Percentiles rank a stretch among this genome's conserved stretches.
phyloP scores from a whole-genome alignment of 306 rosid species.

The Clitoria ternatea region DNA sequence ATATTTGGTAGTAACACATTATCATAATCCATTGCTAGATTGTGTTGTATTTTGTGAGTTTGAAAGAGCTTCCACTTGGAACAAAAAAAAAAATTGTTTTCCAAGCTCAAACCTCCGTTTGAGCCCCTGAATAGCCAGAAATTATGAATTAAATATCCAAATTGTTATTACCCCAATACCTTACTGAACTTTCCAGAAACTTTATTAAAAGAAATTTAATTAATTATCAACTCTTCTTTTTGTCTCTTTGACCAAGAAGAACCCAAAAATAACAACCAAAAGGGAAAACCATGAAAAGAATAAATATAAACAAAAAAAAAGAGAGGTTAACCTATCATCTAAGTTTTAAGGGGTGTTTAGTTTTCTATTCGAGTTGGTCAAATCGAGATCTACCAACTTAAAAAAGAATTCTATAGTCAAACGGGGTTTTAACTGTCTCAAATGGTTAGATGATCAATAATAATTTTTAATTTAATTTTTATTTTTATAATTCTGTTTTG shows the following conservation, averaged over 20 bases:
- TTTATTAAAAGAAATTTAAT: background rate
- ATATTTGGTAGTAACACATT: background rate
- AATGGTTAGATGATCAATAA: no score
- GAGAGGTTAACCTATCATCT: slow-evolving; percentile 18
- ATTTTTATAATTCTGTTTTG: no score
- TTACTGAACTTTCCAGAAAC: slow-evolving; percentile 4
- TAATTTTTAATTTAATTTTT: no score
- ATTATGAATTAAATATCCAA: background rate
- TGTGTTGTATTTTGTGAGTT: background rate
- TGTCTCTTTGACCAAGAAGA: slow-evolving; percentile 38
- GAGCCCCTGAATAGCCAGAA: background rate
- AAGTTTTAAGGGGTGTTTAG: no score
- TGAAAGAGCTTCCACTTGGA: background rate
- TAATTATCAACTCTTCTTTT: slow-evolving; percentile 28
- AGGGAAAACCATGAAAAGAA: background rate
- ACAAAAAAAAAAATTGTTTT: background rate
- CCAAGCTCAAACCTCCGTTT: background rate
- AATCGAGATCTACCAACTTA: no score
- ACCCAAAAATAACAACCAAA: slow-evolving; percentile 18
- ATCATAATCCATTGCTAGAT: background rate
- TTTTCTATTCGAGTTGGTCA: no score
- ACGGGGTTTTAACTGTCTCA: no score
- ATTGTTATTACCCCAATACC: background rate
- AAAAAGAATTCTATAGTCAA: no score
- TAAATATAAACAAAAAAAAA: background rate